Evolutionary conservation across 129 eudicot genomes (phyloP), one percentile per base, ranked within the genome.

Genomic region (Arctium minus): DNA sequence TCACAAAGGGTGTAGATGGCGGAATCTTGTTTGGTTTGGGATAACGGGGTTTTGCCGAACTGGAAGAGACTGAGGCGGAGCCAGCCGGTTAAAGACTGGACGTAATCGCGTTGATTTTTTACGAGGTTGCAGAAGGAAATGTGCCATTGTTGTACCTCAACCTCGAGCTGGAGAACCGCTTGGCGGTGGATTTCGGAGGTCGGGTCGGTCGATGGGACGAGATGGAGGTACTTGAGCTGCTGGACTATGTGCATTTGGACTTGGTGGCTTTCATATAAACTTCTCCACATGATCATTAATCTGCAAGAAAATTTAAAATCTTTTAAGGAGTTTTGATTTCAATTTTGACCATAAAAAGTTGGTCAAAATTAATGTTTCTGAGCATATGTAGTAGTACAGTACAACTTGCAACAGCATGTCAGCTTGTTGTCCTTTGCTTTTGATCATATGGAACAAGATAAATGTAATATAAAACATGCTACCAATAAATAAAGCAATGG

Each of bases 31-130:
- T 72, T 80, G 27, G 93, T 83, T 78, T 84, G 91, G 68, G 81
- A 69, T 3, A 85, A 48, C 0, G 92, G 89, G 76, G 79, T 88
- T 83, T 88, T 91, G 72, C 82, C 74, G 32, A 93, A 86, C 75
- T 95, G 97, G 86, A 95, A 95, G 78, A 95, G 90, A 82, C 97
- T 95, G 15, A 95, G 94, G n/a, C 99, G 92, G 83, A 95, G 97
- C 99, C 99, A 95, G n/a, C 99, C 97, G 1, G 99, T 87, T 53
- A 95, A 89, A 4, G 99, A 89, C 13, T 87, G 97, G 36, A 93
- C 83, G 75, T 95, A 95, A 60, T 93, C 99, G 1, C 91, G 88
- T 79, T 95, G 97, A 71, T 97, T 85, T 83, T 93, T 91, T n/a
- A 95, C 74, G 33, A 95, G 88, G 90, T 93, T 95, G 86, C 92